Conservation (phyloP, 805 yeast genomes). For the Saccharomyces mikatae region DNA sequence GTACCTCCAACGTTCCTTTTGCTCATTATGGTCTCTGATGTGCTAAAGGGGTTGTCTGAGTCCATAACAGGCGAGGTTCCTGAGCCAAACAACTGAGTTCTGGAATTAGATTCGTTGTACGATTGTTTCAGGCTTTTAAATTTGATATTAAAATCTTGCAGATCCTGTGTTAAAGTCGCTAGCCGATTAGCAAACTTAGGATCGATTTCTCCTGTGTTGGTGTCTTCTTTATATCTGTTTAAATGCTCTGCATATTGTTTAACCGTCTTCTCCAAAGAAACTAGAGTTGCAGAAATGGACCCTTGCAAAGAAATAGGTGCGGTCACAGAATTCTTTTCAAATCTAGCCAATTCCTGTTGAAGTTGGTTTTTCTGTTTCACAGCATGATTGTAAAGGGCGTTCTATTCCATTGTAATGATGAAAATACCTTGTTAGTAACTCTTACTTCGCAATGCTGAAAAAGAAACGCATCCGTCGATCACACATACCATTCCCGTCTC, state of each 20-base stretch:
- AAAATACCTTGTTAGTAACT: background rate
- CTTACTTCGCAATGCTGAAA: background rate
- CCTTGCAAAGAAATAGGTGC: constrained; percentile 74
- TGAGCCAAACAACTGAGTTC: constrained; percentile 20
- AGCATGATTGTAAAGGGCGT: constrained; percentile 84
- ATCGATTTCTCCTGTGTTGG: constrained; percentile 26
- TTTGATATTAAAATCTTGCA: constrained; percentile 24
- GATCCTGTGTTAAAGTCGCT: constrained; percentile 41
- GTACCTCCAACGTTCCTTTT: constrained; percentile 25
- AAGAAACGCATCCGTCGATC: constrained; percentile 1
- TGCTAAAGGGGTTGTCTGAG: background rate
- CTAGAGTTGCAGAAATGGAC: constrained; percentile 47
- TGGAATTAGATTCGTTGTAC: constrained; percentile 19
- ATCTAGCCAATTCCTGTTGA: constrained; percentile 55
- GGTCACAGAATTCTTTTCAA: constrained; percentile 53
- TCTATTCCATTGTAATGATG: constrained; percentile 36
- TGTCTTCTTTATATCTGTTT: constrained; percentile 42
- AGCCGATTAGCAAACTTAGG: constrained; percentile 54
- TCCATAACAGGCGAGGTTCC: background rate
- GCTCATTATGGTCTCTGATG: constrained; percentile 13
- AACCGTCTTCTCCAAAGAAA: constrained; percentile 67
- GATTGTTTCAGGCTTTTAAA: constrained; percentile 31
- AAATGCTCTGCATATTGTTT: constrained; percentile 42
- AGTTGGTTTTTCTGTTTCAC: constrained; percentile 72
- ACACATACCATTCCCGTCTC: background rate